Conservation (phyloP, 2,329 filamentous ascomycete genomes). For the Plenodomus lindquistii region DNA sequence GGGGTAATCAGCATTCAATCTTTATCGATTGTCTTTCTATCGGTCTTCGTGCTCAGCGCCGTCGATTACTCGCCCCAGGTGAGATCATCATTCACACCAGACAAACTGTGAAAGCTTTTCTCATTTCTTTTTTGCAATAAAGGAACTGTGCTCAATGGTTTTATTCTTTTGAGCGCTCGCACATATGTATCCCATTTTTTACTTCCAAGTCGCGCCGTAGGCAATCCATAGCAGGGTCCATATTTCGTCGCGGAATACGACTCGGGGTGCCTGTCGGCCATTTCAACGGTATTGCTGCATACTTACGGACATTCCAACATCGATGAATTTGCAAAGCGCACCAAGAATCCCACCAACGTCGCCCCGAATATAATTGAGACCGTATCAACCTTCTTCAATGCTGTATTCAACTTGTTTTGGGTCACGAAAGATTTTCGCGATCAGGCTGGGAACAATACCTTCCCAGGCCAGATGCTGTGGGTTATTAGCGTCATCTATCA, state of each 20-base stretch:
- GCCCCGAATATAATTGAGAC: conserved; percentile 35
- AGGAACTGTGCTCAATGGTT: conserved; percentile 46
- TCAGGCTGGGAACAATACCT: conserved; percentile 46
- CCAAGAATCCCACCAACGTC: conserved; percentile 40
- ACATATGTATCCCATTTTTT: conserved; percentile 47
- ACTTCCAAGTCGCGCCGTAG: conserved; percentile 26
- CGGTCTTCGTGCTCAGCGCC: conserved; percentile 46
- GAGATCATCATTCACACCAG: conserved; percentile 40
- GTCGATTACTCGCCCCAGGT: conserved; percentile 35
- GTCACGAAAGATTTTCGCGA: conserved; percentile 39
- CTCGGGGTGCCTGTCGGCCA: conserved; percentile 46
- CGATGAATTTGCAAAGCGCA: conserved; percentile 36
- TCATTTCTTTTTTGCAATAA: conserved; percentile 51
- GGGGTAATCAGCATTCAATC: conserved; percentile 46
- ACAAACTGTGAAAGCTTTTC: conserved; percentile 40
- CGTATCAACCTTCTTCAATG: conserved; percentile 47
- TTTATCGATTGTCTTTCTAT: conserved; percentile 48
- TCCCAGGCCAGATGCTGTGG: conserved; percentile 48
- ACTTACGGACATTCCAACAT: conserved; percentile 27
- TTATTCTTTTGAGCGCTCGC: conserved; percentile 50
- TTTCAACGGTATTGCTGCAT: conserved; percentile 39
- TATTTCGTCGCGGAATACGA: conserved; percentile 47
- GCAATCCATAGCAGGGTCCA: conserved; percentile 36
- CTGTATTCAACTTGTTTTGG: conserved; percentile 51
- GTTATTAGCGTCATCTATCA: conserved; percentile 47